These are phyloP conservation scores for Isatis lusitanica DNA, from an alignment of 441 rosid species.

Conservation along the genomic window DNA sequence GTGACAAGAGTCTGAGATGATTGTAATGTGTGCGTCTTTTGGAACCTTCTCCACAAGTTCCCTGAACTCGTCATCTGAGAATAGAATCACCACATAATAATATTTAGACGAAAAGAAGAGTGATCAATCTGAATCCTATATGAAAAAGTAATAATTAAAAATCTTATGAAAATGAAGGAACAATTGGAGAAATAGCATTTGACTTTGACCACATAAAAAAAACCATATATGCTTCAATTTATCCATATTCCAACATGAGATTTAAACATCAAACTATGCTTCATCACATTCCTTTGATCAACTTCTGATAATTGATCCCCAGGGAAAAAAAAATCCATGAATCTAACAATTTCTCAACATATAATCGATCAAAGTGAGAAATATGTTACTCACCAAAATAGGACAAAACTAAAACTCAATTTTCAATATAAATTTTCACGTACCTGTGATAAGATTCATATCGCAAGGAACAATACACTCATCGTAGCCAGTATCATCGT, in stretches of 20 bases:
- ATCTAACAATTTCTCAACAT: not conserved
- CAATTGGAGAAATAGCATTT: not conserved
- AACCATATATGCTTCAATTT: not conserved
- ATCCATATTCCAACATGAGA: not conserved
- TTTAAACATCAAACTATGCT: too few species aligned
- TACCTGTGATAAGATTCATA: conserved; percentile 90
- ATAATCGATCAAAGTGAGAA: not conserved
- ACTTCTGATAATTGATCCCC: too few species aligned
- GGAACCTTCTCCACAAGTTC: conserved; percentile 76
- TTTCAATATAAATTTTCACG: not conserved
- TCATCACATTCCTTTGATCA: not conserved
- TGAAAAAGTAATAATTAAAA: not conserved
- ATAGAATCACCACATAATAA: not conserved
- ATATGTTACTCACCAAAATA: not conserved
- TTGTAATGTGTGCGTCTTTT: conserved; percentile 56
- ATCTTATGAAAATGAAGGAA: not conserved
- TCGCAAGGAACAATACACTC: conserved; percentile 95
- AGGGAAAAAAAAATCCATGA: too few species aligned
- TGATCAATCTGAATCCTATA: not conserved
- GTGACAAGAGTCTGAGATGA: conserved; percentile 90
- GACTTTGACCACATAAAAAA: not conserved
- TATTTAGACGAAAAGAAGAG: not conserved
- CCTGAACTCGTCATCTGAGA: conserved; percentile 82
- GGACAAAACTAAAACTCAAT: not conserved
- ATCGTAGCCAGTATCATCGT: conserved; percentile 90